phyloP scores from a whole-genome alignment of 192 early-diverging fungal genomes.

The Podila minutissima region DNA sequence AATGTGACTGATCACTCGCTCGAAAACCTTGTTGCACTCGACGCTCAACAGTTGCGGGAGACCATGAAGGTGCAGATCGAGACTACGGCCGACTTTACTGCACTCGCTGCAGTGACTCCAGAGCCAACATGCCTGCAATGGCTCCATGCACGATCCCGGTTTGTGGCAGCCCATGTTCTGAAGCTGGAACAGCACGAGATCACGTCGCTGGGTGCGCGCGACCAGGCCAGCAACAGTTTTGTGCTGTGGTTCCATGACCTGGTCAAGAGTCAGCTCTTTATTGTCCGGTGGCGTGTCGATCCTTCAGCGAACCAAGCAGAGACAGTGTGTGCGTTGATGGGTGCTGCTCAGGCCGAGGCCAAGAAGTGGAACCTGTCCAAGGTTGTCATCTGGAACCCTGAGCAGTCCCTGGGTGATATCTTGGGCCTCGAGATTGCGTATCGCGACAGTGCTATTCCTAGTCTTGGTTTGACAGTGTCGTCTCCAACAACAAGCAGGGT shows the following conservation, averaged over 20 bases:
- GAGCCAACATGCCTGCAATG: slow-evolving; percentile 23
- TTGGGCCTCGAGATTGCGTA: slow-evolving; percentile 11
- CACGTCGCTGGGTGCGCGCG: slow-evolving; percentile 6
- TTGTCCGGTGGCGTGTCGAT: slow-evolving; percentile 38
- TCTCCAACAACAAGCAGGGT: slow-evolving; percentile 1
- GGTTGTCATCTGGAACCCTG: slow-evolving; percentile 37
- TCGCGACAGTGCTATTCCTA: slow-evolving; percentile 21
- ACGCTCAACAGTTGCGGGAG: slow-evolving; percentile 16
- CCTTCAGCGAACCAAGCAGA: not conserved
- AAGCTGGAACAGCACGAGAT: slow-evolving; percentile 8
- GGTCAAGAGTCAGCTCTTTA: slow-evolving; percentile 7
- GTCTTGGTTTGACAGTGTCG: slow-evolving; percentile 8
- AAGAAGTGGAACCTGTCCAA: slow-evolving; percentile 13
- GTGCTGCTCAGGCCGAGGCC: slow-evolving; percentile 26
- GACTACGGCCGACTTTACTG: not conserved
- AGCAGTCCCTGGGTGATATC: slow-evolving; percentile 17
- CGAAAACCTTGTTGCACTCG: not conserved
- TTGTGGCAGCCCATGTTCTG: slow-evolving; percentile 9
- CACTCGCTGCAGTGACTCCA: slow-evolving; percentile 18
- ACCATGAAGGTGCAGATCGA: slow-evolving; percentile 6
- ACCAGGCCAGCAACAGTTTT: slow-evolving; percentile 17
- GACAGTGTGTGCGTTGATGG: slow-evolving; percentile 6
- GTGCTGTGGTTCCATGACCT: slow-evolving; percentile 33
- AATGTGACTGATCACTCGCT: slow-evolving; percentile 12
- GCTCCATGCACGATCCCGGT: slow-evolving; percentile 27